Evolutionary conservation across 2,329 filamentous ascomycete genomes (phyloP).

Genomic region (Botryotinia narcissicola): DNA sequence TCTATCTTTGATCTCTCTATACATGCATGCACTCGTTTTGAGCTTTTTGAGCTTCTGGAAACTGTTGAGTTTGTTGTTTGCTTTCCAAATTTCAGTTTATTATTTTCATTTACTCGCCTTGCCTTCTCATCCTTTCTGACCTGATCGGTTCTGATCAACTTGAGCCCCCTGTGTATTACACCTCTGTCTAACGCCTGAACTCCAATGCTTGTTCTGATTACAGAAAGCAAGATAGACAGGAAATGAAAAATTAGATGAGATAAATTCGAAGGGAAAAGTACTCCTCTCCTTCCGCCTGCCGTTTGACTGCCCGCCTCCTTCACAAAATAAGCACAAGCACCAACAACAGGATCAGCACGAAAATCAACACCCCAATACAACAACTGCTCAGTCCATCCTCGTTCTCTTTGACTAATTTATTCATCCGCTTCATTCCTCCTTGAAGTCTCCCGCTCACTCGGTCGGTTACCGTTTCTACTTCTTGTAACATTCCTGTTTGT

Average conservation of each 20-base stretch:
- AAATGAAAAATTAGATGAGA: neutral
- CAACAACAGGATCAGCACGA: slow-evolving; percentile 82
- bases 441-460: slow-evolving; percentile 82
- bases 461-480: slow-evolving; percentile 81
- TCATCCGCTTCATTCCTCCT: slow-evolving; percentile 82
- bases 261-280: neutral
- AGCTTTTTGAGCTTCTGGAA: neutral
- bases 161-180: neutral
- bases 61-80: neutral
- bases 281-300: no score
- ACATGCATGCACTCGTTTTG: neutral
- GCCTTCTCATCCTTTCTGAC: neutral
- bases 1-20: neutral
- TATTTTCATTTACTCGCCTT: neutral
- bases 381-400: slow-evolving; percentile 87
- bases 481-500: slow-evolving; percentile 83
- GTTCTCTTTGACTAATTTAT: slow-evolving; percentile 80
- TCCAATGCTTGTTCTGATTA: slow-evolving; percentile 4
- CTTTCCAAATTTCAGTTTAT: neutral
- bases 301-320: neutral
- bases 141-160: neutral
- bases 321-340: slow-evolving; percentile 69
- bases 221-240: neutral
- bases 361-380: slow-evolving; percentile 85
- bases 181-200: neutral